phyloP scores from a whole-genome alignment of 2,329 filamentous ascomycete genomes.

The Tolypocladium tropicale region DNA sequence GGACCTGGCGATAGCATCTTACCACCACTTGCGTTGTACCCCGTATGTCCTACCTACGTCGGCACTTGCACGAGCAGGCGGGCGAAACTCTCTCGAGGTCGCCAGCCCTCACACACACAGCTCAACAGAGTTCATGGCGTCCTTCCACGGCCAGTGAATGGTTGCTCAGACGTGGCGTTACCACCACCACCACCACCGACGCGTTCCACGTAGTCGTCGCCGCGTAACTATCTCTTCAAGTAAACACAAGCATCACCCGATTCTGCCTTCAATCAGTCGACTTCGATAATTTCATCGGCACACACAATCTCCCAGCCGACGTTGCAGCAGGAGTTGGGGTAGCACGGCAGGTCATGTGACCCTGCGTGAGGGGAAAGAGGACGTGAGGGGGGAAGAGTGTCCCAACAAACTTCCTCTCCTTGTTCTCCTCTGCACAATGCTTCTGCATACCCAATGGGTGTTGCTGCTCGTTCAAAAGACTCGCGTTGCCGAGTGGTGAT shows the following conservation, averaged over 20 bases:
- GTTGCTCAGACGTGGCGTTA: neutral
- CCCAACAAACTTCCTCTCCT: neutral
- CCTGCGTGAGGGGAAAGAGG: constrained; percentile 18
- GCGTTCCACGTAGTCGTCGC: neutral
- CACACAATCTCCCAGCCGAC: neutral
- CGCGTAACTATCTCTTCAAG: neutral
- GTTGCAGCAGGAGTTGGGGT: constrained; percentile 7
- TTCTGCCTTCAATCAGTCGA: neutral
- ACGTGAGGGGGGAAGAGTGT: constrained; percentile 4
- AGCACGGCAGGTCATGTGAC: constrained; percentile 19
- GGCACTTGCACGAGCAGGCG: too few relatives aligned
- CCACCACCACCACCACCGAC: neutral
- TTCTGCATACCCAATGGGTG: neutral
- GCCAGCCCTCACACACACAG: neutral
- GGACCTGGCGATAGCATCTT: too few relatives aligned
- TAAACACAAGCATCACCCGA: neutral
- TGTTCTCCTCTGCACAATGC: neutral
- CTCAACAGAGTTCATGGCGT: neutral
- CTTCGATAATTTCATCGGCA: neutral
- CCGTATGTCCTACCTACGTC: too few relatives aligned
- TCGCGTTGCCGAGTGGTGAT: neutral
- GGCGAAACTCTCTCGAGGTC: too few relatives aligned
- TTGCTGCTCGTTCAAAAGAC: neutral
- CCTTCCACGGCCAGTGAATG: neutral
- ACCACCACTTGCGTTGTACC: too few relatives aligned